A percentile compares a stretch with the other conserved stretches of the same genome.
phyloP scores from a whole-genome alignment of 1,139 yeast genomes.

The Lipomyces yarrowii region DNA sequence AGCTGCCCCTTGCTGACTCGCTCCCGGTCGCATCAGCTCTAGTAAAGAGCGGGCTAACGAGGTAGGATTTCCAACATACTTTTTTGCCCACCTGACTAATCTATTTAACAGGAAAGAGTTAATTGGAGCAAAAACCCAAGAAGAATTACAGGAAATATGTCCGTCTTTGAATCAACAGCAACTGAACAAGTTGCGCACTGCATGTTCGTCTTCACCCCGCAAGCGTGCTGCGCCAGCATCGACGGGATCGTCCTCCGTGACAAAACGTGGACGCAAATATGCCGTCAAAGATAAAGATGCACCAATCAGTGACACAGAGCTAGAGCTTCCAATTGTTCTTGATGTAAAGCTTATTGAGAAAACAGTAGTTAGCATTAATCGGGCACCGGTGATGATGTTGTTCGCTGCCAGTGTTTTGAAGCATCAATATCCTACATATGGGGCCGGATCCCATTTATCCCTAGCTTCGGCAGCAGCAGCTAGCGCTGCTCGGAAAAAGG shows the following conservation, averaged over 20 bases:
- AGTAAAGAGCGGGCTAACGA: slow-evolving; percentile 14
- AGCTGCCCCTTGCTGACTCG: slow-evolving; percentile 17
- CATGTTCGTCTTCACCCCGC: slow-evolving; percentile 8
- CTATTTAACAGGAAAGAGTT: slow-evolving; percentile 13
- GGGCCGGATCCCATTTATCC: slow-evolving; percentile 23
- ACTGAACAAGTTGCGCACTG: slow-evolving; percentile 12
- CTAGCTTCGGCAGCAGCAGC: slow-evolving; percentile 29
- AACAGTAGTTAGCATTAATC: slow-evolving; percentile 13
- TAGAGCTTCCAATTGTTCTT: slow-evolving; percentile 11
- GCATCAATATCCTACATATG: slow-evolving; percentile 23
- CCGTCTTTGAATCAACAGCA: slow-evolving; percentile 13
- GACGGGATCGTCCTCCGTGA: background rate
- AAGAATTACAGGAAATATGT: slow-evolving; percentile 20
- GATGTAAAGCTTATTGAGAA: slow-evolving; percentile 7
- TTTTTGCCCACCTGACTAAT: background rate
- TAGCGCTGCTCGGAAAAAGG: slow-evolving; percentile 19
- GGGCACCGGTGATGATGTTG: slow-evolving; percentile 29
- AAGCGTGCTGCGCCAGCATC: background rate
- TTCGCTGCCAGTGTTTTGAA: slow-evolving; percentile 18
- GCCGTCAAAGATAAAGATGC: background rate
- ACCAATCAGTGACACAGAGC: slow-evolving; percentile 12
- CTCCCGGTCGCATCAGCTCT: slow-evolving; percentile 26
- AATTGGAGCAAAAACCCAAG: slow-evolving; percentile 11
- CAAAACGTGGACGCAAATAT: slow-evolving; percentile 1
- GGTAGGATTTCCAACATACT: slow-evolving; percentile 3